Conservation (phyloP, 192 early-diverging fungal genomes). For the Glomus cerebriforme region DNA sequence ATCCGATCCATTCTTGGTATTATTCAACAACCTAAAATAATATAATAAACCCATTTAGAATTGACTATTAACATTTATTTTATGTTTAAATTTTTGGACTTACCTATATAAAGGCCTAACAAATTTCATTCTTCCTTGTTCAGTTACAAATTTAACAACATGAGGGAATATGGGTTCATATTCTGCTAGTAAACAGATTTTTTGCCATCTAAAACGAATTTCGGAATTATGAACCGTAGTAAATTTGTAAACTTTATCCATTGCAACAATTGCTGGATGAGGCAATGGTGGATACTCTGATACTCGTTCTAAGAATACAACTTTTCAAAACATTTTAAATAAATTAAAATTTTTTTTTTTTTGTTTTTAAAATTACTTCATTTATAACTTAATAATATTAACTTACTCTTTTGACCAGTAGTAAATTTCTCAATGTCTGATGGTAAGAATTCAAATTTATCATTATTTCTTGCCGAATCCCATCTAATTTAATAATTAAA, state of each 20-base stretch:
- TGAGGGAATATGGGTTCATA: constrained; percentile 76
- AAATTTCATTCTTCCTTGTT: constrained; percentile 95
- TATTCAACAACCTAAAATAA: constrained; percentile 57
- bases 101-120: constrained; percentile 76
- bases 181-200: constrained; percentile 73
- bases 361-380: neutral
- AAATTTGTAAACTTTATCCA: constrained; percentile 77
- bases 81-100: constrained; percentile 17
- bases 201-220: constrained; percentile 85
- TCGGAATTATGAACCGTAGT: constrained; percentile 78
- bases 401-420: constrained; percentile 65
- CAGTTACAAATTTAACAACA: constrained; percentile 79
- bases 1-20: constrained; percentile 67
- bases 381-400: neutral
- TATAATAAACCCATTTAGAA: neutral
- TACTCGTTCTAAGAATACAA: constrained; percentile 83
- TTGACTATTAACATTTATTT: no score
- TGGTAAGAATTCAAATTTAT: constrained; percentile 58
- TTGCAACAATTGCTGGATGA: constrained; percentile 57
- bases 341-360: neutral
- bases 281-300: constrained; percentile 60
- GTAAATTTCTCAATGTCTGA: constrained; percentile 70
- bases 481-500: constrained; percentile 42
- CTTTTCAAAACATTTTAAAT: constrained; percentile 28
- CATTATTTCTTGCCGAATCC: constrained; percentile 59